These are phyloP conservation scores for Arthrobotrys musiformis DNA, from an alignment of 2,329 filamentous ascomycete species.

Conservation along the genomic window DNA sequence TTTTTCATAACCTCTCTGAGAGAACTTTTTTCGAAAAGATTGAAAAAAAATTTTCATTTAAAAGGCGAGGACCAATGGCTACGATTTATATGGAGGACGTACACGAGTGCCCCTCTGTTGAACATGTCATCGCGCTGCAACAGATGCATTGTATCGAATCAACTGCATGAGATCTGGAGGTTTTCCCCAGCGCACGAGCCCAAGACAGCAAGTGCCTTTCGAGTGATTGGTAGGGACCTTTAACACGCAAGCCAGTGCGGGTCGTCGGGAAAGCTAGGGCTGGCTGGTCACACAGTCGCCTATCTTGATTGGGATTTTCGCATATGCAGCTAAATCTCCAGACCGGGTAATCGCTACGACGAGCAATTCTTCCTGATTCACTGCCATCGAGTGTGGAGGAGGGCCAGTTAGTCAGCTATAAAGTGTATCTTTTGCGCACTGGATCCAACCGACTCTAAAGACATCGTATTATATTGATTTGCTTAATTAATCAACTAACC, in stretches of 20 bases:
- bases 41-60: neutral
- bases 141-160: constrained; percentile 12
- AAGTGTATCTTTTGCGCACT: too few species aligned
- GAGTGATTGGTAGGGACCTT: constrained; percentile 29
- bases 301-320: constrained; percentile 8
- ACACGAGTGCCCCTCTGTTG: constrained; percentile 19
- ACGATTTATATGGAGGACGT: neutral
- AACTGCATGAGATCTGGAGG: constrained; percentile 16
- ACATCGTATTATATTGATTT: too few species aligned
- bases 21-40: neutral
- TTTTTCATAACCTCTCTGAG: neutral
- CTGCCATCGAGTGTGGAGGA: too few species aligned
- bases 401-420: too few species aligned
- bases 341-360: neutral
- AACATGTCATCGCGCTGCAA: constrained; percentile 13
- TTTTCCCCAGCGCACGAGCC: constrained; percentile 5
- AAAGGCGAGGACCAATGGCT: neutral
- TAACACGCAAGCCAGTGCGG: constrained; percentile 17
- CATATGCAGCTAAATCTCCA: neutral
- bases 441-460: too few species aligned
- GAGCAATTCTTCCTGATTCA: neutral
- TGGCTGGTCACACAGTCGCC: constrained; percentile 6
- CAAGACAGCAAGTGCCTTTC: constrained; percentile 25
- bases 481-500: too few species aligned
- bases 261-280: constrained; percentile 5